Evolutionary conservation across 2,329 filamentous ascomycete genomes (phyloP), one percentile per base, ranked within the genome.

Genomic region (Keithomyces neogunnii): DNA sequence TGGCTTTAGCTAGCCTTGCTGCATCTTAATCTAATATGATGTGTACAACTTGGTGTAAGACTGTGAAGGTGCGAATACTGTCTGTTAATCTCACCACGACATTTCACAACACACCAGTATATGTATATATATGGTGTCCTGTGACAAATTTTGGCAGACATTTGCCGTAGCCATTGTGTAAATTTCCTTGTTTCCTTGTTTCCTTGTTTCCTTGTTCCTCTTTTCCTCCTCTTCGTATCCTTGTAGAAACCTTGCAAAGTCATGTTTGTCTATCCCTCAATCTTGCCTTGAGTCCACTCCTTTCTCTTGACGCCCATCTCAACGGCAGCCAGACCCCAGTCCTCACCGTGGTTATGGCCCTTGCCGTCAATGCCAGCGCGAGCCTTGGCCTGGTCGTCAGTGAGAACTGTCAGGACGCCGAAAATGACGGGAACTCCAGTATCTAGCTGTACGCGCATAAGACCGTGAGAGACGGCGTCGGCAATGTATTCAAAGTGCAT

Each of bases 401-500:
- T 88, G 61, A 99, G 73, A 48, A 97, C 84, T 28, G 93, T 99
- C 68, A 99, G 73, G 60, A 97, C 75, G 11, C 93, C 92, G 69
- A 97, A 96, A 53, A 97, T 81, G 53, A 99, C 86, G 33, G 93
- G 93, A 48, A 95, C 82, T 44, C 89, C 88, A 8, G 83, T 84
- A 67, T 99, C 92, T 51, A 97, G 76, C 69, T 95, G 90, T 53
- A 97, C 84, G 57, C 89, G 84, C 93, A 99, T 99, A 55, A 99
- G 77, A 5, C 89, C 93, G 55, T 96, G 89, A 52, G 84, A 89
- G 5, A 95, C 90, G 40, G 89, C 82, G 57, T 97, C 93, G 42
- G 91, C 81, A 62, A 99, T 99, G 73, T 99, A 97, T 73, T 99
- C 93, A 64, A 99, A 99, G 73, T 99, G 93, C 90, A 96, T 96